Evolutionary conservation across 768 basidiomycete genomes (phyloP).

Genomic region (Baorangia bicolor): DNA sequence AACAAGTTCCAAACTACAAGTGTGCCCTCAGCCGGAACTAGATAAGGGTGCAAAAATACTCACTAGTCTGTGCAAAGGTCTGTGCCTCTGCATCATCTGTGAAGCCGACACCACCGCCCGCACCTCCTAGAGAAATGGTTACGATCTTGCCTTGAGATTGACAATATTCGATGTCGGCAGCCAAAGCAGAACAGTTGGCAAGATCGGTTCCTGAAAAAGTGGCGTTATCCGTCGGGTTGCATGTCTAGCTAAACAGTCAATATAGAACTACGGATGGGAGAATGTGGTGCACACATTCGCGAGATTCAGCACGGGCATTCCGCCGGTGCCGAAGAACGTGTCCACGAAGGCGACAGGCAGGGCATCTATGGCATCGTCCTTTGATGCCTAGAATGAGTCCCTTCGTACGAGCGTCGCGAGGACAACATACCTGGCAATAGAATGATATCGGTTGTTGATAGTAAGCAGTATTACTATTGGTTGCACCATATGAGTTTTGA

Average conservation of each 20-base stretch:
- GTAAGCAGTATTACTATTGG: slow-evolving; percentile 47
- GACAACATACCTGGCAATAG: slow-evolving; percentile 55
- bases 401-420: neutral
- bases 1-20: slow-evolving; percentile 44
- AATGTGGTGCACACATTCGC: slow-evolving; percentile 50
- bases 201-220: slow-evolving; percentile 44
- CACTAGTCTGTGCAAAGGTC: slow-evolving; percentile 30
- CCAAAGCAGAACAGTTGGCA: slow-evolving; percentile 38
- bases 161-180: slow-evolving; percentile 43
- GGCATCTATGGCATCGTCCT: slow-evolving; percentile 68
- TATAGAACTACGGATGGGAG: neutral
- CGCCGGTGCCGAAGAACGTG: slow-evolving; percentile 63
- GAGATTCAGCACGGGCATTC: slow-evolving; percentile 62
- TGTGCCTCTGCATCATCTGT: slow-evolving; percentile 37
- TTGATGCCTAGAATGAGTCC: slow-evolving; percentile 4
- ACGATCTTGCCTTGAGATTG: slow-evolving; percentile 47
- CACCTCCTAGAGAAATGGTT: slow-evolving; percentile 47
- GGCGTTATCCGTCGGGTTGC: slow-evolving; percentile 39
- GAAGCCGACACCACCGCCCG: slow-evolving; percentile 41
- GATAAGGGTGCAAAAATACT: slow-evolving; percentile 10
- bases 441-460: slow-evolving; percentile 61
- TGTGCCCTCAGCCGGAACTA: neutral
- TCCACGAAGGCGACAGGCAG: slow-evolving; percentile 70
- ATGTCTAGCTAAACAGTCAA: slow-evolving; percentile 33
- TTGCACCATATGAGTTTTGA: slow-evolving; percentile 72